A percentile compares a stretch with the other conserved stretches of the same genome.
Conservation (phyloP, 129 eudicot genomes). For the Pseudognaphalium luteoalbum region DNA sequence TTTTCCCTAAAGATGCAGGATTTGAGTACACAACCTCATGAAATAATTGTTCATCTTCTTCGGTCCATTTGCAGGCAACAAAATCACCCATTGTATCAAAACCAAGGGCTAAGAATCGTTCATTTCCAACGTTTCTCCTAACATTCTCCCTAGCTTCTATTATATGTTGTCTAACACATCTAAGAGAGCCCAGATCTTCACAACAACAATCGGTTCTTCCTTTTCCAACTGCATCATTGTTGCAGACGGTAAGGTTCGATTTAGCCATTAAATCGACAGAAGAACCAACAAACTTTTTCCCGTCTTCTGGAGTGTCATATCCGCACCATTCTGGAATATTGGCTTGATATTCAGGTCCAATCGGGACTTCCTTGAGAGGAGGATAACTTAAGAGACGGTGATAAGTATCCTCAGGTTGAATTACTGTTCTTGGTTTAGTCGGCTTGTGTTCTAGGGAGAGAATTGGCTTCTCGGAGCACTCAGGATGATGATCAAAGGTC, state of each 20-base stretch:
- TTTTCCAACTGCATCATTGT: constrained; percentile 30
- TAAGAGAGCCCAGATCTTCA: constrained; percentile 45
- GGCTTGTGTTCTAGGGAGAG: background rate
- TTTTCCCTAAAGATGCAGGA: constrained; percentile 40
- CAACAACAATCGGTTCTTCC: constrained; percentile 50
- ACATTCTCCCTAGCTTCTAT: constrained; percentile 49
- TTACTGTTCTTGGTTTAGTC: constrained; percentile 14
- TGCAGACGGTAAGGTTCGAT: background rate
- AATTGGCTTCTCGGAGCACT: background rate
- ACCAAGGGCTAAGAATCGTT: constrained; percentile 45
- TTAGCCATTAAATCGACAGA: constrained; percentile 43
- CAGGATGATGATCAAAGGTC: background rate
- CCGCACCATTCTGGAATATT: constrained; percentile 49
- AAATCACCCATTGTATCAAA: constrained; percentile 55
- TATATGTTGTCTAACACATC: constrained; percentile 55
- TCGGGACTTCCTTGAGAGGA: constrained; percentile 48
- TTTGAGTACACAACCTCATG: constrained; percentile 47
- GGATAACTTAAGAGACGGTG: constrained; percentile 38
- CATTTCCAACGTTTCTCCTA: constrained; percentile 35
- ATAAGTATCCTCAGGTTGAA: constrained; percentile 33
- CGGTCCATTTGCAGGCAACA: constrained; percentile 49
- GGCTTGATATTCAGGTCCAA: constrained; percentile 63
- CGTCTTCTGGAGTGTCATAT: background rate
- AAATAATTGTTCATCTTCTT: constrained; percentile 48
- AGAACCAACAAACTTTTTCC: constrained; percentile 31